phyloP scores from a whole-genome alignment of 768 basidiomycete species.

The Hirschioporus abietinus region DNA sequence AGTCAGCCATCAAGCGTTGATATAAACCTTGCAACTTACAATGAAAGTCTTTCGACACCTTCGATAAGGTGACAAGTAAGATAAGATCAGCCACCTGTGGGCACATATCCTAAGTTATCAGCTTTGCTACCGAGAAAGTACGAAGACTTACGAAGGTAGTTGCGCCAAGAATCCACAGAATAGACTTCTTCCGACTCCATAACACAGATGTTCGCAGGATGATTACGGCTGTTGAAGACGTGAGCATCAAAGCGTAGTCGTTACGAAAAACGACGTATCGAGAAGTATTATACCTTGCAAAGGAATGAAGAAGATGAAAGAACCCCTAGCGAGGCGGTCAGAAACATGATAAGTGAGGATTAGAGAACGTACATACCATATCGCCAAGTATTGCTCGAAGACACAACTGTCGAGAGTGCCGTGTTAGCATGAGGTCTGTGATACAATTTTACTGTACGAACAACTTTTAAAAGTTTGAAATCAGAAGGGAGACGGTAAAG shows the following conservation, averaged over 20 bases:
- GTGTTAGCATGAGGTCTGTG: neutral
- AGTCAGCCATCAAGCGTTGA: neutral
- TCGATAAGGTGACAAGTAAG: neutral
- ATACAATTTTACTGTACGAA: neutral
- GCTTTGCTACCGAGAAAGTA: neutral
- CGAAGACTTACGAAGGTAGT: neutral
- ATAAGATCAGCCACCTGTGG: neutral
- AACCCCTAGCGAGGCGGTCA: neutral
- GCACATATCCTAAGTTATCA: neutral
- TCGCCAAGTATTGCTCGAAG: neutral
- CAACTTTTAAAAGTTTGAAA: neutral
- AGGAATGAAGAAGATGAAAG: slow-evolving; percentile 2
- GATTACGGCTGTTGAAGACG: neutral
- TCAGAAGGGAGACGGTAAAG: neutral
- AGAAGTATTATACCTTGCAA: neutral
- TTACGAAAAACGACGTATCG: neutral
- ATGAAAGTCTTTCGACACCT: neutral
- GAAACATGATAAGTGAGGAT: neutral
- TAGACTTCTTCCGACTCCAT: slow-evolving; percentile 1
- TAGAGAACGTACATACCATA: neutral
- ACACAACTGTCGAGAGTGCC: neutral
- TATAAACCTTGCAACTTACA: neutral
- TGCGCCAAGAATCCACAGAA: neutral
- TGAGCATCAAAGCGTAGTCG: neutral
- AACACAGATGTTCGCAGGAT: neutral